These are phyloP conservation scores for Hypoxylon sp. DNA, from an alignment of 2,329 filamentous ascomycete species.

Conservation along the genomic window DNA sequence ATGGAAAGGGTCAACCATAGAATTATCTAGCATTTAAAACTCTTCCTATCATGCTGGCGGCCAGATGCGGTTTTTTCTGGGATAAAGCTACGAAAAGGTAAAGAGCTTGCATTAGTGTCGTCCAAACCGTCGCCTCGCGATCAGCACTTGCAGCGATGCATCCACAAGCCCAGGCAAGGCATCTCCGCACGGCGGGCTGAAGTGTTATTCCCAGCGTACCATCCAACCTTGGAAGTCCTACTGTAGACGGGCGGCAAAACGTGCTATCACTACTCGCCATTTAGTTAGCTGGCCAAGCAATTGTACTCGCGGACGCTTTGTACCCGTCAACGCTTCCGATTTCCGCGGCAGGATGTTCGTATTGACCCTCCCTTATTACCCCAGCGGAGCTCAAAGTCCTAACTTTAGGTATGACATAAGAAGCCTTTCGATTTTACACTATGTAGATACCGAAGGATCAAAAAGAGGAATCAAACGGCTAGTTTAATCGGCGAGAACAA, in stretches of 20 bases:
- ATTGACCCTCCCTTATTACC: constrained; percentile 20
- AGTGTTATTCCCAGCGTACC: constrained; percentile 20
- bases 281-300: constrained; percentile 18
- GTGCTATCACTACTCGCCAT: constrained; percentile 20
- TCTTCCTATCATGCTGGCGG: constrained; percentile 33
- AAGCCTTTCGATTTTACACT: constrained; percentile 3
- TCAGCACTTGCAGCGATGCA: constrained; percentile 35
- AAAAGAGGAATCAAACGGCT: not conserved
- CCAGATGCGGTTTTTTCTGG: constrained; percentile 36
- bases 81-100: constrained; percentile 30
- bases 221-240: constrained; percentile 15
- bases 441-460: constrained; percentile 2
- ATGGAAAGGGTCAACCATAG: constrained; percentile 15
- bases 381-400: constrained; percentile 12
- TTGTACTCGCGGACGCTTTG: constrained; percentile 15
- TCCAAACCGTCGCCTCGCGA: constrained; percentile 40
- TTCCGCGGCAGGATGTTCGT: constrained; percentile 22
- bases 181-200: constrained; percentile 42
- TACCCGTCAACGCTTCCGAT: constrained; percentile 24
- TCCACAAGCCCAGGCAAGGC: constrained; percentile 31
- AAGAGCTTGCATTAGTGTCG: constrained; percentile 46
- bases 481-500: constrained; percentile 2
- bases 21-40: constrained; percentile 16
- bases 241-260: constrained; percentile 30
- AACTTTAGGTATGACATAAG: constrained; percentile 37